phyloP scores from a whole-genome alignment of 2,329 filamentous ascomycete species.

The Tolypocladium amazonense region DNA sequence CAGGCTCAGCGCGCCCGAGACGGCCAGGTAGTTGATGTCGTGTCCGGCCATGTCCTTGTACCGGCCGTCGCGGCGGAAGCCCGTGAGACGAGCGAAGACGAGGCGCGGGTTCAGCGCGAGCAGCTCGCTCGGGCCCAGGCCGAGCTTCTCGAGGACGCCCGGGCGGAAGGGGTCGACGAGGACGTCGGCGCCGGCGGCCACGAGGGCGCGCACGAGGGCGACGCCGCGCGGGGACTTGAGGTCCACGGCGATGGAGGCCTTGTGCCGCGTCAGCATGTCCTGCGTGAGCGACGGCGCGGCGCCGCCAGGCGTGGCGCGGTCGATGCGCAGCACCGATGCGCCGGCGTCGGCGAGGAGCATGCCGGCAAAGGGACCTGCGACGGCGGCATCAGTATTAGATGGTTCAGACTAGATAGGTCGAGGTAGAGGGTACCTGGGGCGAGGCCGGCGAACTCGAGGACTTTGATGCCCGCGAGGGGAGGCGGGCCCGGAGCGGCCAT shows the following conservation, averaged over 20 bases:
- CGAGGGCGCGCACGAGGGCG: slow-evolving; percentile 54
- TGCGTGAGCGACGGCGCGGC: slow-evolving; percentile 32
- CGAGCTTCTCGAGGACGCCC: slow-evolving; percentile 76
- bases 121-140: slow-evolving; percentile 62
- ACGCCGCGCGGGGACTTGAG: slow-evolving; percentile 58
- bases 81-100: slow-evolving; percentile 78
- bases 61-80: slow-evolving; percentile 77
- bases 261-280: slow-evolving; percentile 72
- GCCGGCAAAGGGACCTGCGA: slow-evolving; percentile 71
- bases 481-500: slow-evolving; percentile 9
- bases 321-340: slow-evolving; percentile 77
- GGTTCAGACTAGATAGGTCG: not conserved
- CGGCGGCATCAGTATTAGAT: not conserved
- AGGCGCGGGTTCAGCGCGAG: slow-evolving; percentile 59
- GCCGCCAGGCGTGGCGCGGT: slow-evolving; percentile 44
- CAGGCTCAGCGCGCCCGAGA: slow-evolving; percentile 68
- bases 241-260: slow-evolving; percentile 70
- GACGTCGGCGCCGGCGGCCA: slow-evolving; percentile 66
- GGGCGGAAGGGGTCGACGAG: slow-evolving; percentile 91
- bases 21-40: slow-evolving; percentile 93
- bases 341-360: slow-evolving; percentile 85
- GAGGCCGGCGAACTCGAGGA: slow-evolving; percentile 49
- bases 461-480: slow-evolving; percentile 39
- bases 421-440: slow-evolving; percentile 41
- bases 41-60: slow-evolving; percentile 87